A percentile compares a stretch with the other conserved stretches of the same genome.
phyloP scores from a whole-genome alignment of 176 grass and related monocot genomes.

The Hordeum marinum region DNA sequence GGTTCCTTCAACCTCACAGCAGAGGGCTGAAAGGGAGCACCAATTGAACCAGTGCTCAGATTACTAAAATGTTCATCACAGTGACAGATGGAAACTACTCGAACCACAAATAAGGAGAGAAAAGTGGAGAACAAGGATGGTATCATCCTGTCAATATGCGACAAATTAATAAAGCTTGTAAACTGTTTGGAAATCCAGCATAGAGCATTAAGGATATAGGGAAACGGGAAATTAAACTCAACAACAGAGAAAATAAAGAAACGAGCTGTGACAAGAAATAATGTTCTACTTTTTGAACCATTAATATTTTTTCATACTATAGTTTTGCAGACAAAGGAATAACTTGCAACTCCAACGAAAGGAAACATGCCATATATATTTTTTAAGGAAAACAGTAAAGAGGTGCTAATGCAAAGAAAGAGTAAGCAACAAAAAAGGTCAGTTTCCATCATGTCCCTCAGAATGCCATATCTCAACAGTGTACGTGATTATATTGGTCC shows the following conservation, averaged over 20 bases:
- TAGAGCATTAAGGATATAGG: not conserved
- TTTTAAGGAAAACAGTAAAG: not conserved
- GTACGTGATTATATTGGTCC: slow-evolving; percentile 12
- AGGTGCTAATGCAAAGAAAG: not conserved
- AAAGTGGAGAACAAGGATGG: not conserved
- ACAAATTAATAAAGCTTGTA: not conserved
- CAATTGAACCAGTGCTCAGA: slow-evolving; percentile 35
- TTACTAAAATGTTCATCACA: slow-evolving; percentile 65
- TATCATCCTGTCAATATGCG: not conserved
- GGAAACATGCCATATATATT: not conserved
- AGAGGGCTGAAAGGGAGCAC: slow-evolving; percentile 38
- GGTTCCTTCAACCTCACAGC: slow-evolving; percentile 44
- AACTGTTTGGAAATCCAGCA: not conserved
- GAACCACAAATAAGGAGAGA: not conserved
- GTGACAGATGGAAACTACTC: not conserved
- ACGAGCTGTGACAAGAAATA: not conserved
- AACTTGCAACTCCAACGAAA: not conserved
- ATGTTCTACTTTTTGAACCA: not conserved
- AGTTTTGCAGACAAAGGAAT: not conserved
- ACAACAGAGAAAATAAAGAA: not conserved
- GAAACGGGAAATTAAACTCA: not conserved
- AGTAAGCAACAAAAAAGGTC: not conserved
- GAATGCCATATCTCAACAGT: slow-evolving; percentile 50
- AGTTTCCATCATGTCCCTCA: slow-evolving; percentile 38
- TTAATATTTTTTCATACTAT: not conserved